Percentiles rank a stretch among this genome's conserved stretches.
phyloP scores from a whole-genome alignment of 768 basidiomycete species.

The Leccinum broughii region DNA sequence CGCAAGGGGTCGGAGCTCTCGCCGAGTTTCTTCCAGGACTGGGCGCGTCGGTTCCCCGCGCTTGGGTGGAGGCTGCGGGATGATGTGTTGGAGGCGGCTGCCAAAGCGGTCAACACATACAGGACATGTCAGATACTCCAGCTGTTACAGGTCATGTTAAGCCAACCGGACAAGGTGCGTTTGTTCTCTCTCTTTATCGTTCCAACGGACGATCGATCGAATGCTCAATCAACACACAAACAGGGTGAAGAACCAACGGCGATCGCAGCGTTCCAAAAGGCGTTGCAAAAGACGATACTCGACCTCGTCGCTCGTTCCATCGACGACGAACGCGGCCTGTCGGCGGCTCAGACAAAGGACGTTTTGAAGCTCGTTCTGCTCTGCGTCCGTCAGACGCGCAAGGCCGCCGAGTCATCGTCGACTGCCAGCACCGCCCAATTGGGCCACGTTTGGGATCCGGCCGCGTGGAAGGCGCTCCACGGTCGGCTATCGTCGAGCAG shows the following conservation, averaged over 20 bases:
- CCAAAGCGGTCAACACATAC: constrained; percentile 71
- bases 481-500: constrained; percentile 47
- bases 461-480: constrained; percentile 54
- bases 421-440: constrained; percentile 2
- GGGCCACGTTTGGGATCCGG: constrained; percentile 56
- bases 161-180: constrained; percentile 37
- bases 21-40: constrained; percentile 74
- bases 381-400: constrained; percentile 59
- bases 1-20: constrained; percentile 81
- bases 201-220: not conserved
- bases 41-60: constrained; percentile 62
- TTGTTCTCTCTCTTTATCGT: not conserved
- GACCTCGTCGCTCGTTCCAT: constrained; percentile 50
- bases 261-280: constrained; percentile 43
- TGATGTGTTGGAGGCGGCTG: constrained; percentile 55
- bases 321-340: constrained; percentile 45
- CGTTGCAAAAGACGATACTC: constrained; percentile 50
- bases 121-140: constrained; percentile 74
- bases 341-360: constrained; percentile 73
- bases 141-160: constrained; percentile 65
- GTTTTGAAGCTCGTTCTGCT: constrained; percentile 68
- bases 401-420: constrained; percentile 43
- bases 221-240: constrained; percentile 3
- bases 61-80: constrained; percentile 66
- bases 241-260: constrained; percentile 45